Evolutionary conservation across 108 stramenopile species (phyloP).

Genomic region (Epipyxis sp.): DNA sequence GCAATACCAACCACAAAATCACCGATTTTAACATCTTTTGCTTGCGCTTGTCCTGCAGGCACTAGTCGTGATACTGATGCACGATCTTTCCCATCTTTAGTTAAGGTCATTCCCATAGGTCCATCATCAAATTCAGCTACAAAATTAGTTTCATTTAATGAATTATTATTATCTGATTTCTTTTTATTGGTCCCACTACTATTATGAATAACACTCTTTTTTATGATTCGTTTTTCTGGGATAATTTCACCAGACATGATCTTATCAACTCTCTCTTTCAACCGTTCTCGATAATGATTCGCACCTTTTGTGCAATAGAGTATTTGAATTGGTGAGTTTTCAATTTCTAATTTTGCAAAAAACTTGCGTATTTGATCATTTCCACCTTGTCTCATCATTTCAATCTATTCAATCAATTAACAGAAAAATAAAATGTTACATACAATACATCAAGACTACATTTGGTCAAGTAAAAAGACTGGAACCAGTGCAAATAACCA

Average conservation of each 20-base stretch:
- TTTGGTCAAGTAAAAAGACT: no score
- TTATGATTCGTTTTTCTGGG: background rate
- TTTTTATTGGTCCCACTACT: background rate
- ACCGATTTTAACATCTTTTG: background rate
- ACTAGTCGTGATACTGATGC: conserved; percentile 6
- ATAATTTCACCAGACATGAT: conserved; percentile 3
- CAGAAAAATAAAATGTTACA: no score
- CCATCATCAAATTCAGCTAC: background rate
- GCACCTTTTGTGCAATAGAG: background rate
- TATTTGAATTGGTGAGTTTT: background rate
- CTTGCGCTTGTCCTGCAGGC: background rate
- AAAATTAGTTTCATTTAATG: background rate
- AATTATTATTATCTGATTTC: background rate
- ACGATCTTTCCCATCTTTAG: conserved; percentile 3
- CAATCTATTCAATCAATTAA: background rate
- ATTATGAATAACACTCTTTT: background rate
- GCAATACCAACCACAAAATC: background rate
- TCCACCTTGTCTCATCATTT: conserved; percentile 30
- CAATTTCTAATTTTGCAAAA: background rate
- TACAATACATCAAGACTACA: no score
- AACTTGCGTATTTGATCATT: conserved; percentile 25
- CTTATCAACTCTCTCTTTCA: conserved; percentile 1
- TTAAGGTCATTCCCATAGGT: conserved; percentile 28
- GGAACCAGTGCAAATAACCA: no score
- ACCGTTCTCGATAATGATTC: conserved; percentile 7